Base-by-base conservation (phyloP, 768 basidiomycete species). In the Cyathus striatus region DNA sequence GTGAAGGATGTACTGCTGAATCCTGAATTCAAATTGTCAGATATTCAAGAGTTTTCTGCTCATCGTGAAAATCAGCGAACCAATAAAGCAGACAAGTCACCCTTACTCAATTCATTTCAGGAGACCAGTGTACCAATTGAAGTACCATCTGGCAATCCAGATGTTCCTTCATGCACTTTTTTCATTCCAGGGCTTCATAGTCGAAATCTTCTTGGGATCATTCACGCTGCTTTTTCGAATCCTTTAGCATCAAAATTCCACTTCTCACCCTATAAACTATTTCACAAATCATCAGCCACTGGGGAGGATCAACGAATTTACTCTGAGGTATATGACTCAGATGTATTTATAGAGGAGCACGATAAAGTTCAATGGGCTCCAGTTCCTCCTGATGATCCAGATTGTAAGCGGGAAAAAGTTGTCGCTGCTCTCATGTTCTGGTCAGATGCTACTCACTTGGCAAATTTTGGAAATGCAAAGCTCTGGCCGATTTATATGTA, bases 401-500 rank as follows among this genome's bases (percentile, higher is more conserved):
- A 41, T 9, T 50, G 45, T 38, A 41, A 26, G 20, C 46, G n/a
- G 27, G 47, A 40, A 18, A 17, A 27, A 9, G 48, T 53, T 21
- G 41, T 60, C 20, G 41, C 47, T 2, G 27, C 41, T 1, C 40
- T 63, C 1, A 62, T 61, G 61, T 51, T 55, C 13, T 58, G 51
- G 42, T 62, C 60, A 2, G 61, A 63, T 40, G 44, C 56, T 1
- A 64, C 60, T 0, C 56, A 56, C 27, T 52, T 63, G 2, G 43
- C 61, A 2, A 49, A 42, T 6, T 63, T 67, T 50, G 65, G 64
- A 0, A 60, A 44, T 32, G 60, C 60, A 1, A 51, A 49, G 12
- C 48, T 64, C 1, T 71, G 64, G 70, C 70, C 69, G 1, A 25
- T 65, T 0, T 72, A 72, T 32, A 26, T 65, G 4, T 61, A 45